phyloP scores from a whole-genome alignment of 148 eudicot species.

The Chenopodium album region DNA sequence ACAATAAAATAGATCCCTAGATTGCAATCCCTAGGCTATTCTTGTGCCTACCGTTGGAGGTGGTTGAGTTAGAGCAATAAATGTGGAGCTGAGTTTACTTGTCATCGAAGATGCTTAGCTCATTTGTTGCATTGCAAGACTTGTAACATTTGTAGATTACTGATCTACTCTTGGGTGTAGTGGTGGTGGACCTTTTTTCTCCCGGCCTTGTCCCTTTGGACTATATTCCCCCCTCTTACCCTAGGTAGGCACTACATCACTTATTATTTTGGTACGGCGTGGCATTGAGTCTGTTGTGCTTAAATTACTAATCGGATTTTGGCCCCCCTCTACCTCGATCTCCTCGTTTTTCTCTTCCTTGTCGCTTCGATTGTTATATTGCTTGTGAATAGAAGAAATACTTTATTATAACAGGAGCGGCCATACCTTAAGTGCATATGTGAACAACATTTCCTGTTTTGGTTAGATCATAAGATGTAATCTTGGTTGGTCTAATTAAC shows the following conservation, averaged over 20 bases:
- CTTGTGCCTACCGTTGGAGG: not conserved
- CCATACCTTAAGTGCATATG: no score
- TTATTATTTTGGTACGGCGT: no score
- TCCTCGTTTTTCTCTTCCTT: not conserved
- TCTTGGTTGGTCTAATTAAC: no score
- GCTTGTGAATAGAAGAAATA: no score
- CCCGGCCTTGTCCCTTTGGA: not conserved
- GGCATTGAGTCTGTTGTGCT: no score
- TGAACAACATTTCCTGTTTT: no score
- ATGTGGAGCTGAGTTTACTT: not conserved
- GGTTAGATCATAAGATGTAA: no score
- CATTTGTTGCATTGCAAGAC: no score
- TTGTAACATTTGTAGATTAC: slow-evolving; percentile 8
- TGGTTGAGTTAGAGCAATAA: not conserved
- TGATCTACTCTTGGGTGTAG: not conserved
- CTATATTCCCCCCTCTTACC: not conserved
- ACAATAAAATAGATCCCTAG: not conserved
- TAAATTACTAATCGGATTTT: not conserved
- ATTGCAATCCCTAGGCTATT: not conserved
- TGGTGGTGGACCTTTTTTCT: slow-evolving; percentile 6
- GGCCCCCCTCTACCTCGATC: not conserved
- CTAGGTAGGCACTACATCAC: not conserved
- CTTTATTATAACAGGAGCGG: no score
- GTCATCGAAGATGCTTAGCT: not conserved
- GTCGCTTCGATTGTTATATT: no score